Conservation (phyloP, 805 yeast species). For the Brettanomyces sp. region DNA sequence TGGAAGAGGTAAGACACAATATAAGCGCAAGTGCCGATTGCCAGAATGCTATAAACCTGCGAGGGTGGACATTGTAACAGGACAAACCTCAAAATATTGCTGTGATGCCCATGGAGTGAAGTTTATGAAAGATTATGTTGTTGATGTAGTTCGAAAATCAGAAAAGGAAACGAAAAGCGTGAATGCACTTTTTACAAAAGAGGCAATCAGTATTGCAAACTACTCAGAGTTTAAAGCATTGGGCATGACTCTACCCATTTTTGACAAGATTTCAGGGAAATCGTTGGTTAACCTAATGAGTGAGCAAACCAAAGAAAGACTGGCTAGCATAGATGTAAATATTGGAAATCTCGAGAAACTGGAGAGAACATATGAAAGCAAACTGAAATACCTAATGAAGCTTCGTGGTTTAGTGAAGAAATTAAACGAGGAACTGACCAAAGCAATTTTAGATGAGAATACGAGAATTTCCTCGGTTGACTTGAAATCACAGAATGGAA, state of each 20-base stretch:
- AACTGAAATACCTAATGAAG: slow-evolving; percentile 18
- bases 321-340: slow-evolving; percentile 16
- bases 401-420: slow-evolving; percentile 29
- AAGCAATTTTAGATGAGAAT: slow-evolving; percentile 2
- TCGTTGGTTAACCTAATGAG: slow-evolving; percentile 1
- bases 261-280: slow-evolving; percentile 11
- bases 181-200: not conserved
- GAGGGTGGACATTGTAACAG: slow-evolving; percentile 13
- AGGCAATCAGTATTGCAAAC: slow-evolving; percentile 7
- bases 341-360: slow-evolving; percentile 10
- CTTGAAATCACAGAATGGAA: not conserved
- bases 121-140: slow-evolving; percentile 28
- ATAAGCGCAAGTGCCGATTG: slow-evolving; percentile 73
- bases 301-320: slow-evolving; percentile 4
- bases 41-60: slow-evolving; percentile 49
- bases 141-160: slow-evolving; percentile 8
- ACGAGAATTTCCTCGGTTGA: not conserved
- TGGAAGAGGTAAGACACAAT: slow-evolving; percentile 44
- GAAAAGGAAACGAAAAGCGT: slow-evolving; percentile 3
- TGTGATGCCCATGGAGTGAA: slow-evolving; percentile 56
- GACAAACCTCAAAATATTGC: slow-evolving; percentile 59
- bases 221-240: slow-evolving; percentile 17
- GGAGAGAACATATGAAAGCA: slow-evolving; percentile 8
- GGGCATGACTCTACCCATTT: slow-evolving; percentile 35
- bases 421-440: slow-evolving; percentile 28